A percentile compares a stretch with the other conserved stretches of the same genome.
Evolutionary conservation across 2,329 filamentous ascomycete species (phyloP).

Genomic region (Colletotrichum sp.): DNA sequence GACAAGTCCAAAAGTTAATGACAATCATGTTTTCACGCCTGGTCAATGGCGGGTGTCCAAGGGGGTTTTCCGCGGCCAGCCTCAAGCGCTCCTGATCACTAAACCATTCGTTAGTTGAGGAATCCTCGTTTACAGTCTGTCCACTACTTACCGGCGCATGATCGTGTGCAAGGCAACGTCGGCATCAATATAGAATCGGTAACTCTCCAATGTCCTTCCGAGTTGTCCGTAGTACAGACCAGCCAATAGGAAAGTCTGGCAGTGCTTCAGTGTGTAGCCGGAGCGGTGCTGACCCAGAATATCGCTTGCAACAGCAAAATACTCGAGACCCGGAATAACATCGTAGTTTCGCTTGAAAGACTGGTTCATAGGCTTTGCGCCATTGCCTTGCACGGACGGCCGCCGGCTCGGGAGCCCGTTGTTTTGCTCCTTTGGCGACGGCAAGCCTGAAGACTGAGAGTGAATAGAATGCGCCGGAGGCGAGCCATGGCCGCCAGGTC

Average conservation of each 20-base stretch:
- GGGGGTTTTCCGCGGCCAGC: background rate
- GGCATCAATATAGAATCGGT: slow-evolving; percentile 63
- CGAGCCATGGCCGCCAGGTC: slow-evolving; percentile 50
- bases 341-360: slow-evolving; percentile 71
- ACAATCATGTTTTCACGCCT: slow-evolving; percentile 67
- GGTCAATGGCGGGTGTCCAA: slow-evolving; percentile 26
- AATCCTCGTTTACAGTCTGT: background rate
- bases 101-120: background rate
- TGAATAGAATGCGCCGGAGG: slow-evolving; percentile 50
- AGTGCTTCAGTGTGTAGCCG: slow-evolving; percentile 80
- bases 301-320: slow-evolving; percentile 85
- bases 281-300: slow-evolving; percentile 85
- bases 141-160: slow-evolving; percentile 71
- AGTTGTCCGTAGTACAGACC: slow-evolving; percentile 90
- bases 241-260: slow-evolving; percentile 84
- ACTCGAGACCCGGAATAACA: slow-evolving; percentile 85
- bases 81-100: background rate
- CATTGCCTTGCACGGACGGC: slow-evolving; percentile 53
- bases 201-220: slow-evolving; percentile 86
- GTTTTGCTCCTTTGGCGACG: slow-evolving; percentile 59
- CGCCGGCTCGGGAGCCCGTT: slow-evolving; percentile 49
- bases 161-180: slow-evolving; percentile 71
- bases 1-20: slow-evolving; percentile 89
- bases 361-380: background rate
- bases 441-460: slow-evolving; percentile 54